Base-by-base conservation (phyloP, 2,329 filamentous ascomycete genomes). In the Xylariaceae sp. region DNA sequence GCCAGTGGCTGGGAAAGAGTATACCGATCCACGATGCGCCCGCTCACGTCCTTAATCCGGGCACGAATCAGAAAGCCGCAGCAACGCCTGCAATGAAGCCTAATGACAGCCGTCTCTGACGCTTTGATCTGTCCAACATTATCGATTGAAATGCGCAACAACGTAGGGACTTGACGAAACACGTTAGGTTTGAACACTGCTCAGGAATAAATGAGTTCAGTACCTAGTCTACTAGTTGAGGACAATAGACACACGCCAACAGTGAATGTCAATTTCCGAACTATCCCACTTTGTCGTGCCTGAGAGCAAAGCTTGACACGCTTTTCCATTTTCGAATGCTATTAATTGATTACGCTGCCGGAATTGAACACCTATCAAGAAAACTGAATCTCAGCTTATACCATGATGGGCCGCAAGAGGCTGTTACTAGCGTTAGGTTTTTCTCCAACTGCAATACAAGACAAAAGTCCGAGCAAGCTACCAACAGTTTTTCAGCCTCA, bases 1-100 rank as follows among this genome's bases (percentile, higher is more conserved):
- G 40, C 39, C 34, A 51, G 44, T 47, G 44, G 39, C 43, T 45
- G 40, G 34, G 33, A 29, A 16, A 36, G 33, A 36, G 31, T 36
- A 40, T 31, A 36, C 31, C 41, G 40, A 61, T 50, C 29, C 46
- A 48, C 51, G 43, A 58, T 41, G 55, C 59, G 53, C 56, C 33
- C 48, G 39, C 44, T 45, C 36, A 57, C 55, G 47, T 49, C 55
- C 29, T 53, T 28, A 61, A 59, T 61, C 58, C 58, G 58, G 58
- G 58, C 58, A 66, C 62, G 55, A 63, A 56, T 57, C 63, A 56
- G 57, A 60, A 7, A 31, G 28, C 7, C 28, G 40, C 43, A 50
- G 49, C 50, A 47, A 24, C 33, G 39, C 43, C 58, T 54, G 36
- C 46, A 54, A 48, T 54, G 53, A 50, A 53, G 43, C 57, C 57